Percentiles rank a stretch among this genome's conserved stretches.
phyloP scores from a whole-genome alignment of 345 rosid genomes.

The Eucalyptus microcorys region DNA sequence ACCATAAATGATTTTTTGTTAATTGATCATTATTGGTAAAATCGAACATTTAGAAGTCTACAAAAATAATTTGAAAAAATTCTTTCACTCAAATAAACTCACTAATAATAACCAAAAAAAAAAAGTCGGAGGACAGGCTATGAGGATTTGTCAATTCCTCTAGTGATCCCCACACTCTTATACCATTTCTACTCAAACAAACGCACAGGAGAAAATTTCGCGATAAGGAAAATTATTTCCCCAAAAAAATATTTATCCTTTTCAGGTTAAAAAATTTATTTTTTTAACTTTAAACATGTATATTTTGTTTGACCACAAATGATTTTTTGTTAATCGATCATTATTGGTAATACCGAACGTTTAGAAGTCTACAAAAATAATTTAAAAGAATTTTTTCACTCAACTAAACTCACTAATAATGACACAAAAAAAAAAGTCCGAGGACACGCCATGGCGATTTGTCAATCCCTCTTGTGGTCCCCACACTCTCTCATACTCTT shows the following conservation, averaged over 20 bases:
- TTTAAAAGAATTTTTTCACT: not conserved
- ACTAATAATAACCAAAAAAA: not conserved
- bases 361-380: not conserved
- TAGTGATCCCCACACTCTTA: not conserved
- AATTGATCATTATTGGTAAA: not conserved
- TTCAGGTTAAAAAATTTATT: fast-evolving
- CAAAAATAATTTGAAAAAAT: too few species aligned
- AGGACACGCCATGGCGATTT: not conserved
- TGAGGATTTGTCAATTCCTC: not conserved
- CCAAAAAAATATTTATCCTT: not conserved
- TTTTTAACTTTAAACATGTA: not conserved
- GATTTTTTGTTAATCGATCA: not conserved
- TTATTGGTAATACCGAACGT: not conserved
- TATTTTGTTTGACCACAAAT: not conserved
- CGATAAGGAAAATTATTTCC: too few species aligned
- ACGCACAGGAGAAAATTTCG: too few species aligned
- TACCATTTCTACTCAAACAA: not conserved
- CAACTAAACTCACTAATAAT: not conserved
- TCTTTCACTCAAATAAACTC: not conserved
- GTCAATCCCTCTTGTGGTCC: not conserved
- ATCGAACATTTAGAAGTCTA: fast-evolving
- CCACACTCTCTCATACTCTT: not conserved
- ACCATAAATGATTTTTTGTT: not conserved
- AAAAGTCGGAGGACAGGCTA: not conserved
- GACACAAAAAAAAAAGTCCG: not conserved